Evolutionary conservation across 345 rosid species (phyloP).

Genomic region (Citrus unshiu): DNA sequence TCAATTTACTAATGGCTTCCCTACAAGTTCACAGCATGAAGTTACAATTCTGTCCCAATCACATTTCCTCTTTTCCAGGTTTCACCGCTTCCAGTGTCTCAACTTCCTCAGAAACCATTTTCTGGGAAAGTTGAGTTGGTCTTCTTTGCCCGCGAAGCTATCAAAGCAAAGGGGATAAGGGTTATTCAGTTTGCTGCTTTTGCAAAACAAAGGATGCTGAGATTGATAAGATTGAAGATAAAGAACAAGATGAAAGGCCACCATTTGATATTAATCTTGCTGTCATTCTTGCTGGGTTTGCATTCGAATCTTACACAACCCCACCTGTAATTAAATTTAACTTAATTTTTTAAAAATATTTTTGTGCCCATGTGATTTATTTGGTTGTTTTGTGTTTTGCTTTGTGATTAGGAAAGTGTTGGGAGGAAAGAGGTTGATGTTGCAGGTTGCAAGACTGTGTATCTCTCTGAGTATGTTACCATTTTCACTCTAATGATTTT

Average conservation of each 20-base stretch:
- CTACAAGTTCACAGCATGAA: constrained; percentile 23
- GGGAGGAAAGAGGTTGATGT: constrained; percentile 78
- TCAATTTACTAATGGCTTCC: constrained; percentile 15
- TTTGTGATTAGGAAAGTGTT: constrained; percentile 45
- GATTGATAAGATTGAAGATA: constrained; percentile 24
- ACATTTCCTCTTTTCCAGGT: background rate
- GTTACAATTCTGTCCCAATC: constrained; percentile 13
- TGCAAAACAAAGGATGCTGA: constrained; percentile 31
- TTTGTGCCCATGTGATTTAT: background rate
- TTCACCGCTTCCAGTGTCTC: constrained; percentile 13
- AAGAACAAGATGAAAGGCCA: constrained; percentile 44
- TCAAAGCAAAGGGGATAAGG: constrained; percentile 12
- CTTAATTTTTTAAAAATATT: background rate
- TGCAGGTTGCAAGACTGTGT: constrained; percentile 70
- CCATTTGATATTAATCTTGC: constrained; percentile 89
- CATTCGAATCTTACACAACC: constrained; percentile 79
- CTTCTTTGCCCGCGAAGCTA: constrained; percentile 10
- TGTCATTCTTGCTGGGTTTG: constrained; percentile 90
- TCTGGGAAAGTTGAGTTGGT: constrained; percentile 18
- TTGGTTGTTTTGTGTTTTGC: background rate
- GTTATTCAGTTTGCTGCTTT: constrained; percentile 29
- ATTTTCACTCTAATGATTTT: background rate
- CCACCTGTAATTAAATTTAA: constrained; percentile 45
- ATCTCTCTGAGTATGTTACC: constrained; percentile 72
- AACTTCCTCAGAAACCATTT: constrained; percentile 25